Base-by-base conservation (phyloP, 306 rosid species). In the Cucumis melo region DNA sequence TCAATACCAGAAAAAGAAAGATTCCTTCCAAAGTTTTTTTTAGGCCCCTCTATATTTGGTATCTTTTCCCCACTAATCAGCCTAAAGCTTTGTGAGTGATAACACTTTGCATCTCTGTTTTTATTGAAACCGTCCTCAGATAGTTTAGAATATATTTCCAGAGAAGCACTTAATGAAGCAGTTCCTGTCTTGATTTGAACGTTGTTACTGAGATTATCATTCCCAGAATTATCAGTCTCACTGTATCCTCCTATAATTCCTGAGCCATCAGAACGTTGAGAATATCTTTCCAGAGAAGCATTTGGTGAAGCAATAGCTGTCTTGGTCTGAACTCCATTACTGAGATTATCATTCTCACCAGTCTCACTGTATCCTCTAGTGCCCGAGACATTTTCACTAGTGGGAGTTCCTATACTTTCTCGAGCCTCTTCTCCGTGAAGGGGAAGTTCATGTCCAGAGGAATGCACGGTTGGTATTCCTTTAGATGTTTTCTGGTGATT, bases 1-100 rank as follows among this genome's bases (percentile, higher is more conserved):
- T 91, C 95, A 17, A 90, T 73, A 87, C 82, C 87, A 68, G 99
- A 91, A 80, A 87, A 78, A 51, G 99, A 95, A 24, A 90, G 82
- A 66, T 91, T 90, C 81, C 98, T 89, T 82, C 89, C 88, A 36
- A 72, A 60, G 73, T 84, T 81, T 72, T 72, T 85, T 74, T 54
- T 85, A 84, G 79, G 84, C 81, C 2, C 42, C 23, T 83, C 80
- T 74, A 79, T 83, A 75, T 71, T 80, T 70, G 75, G 80, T 82
- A 66, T 65, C 71, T 82, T 85, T 48, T 87, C 89, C 56, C 87
- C 97, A 81, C 78, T 82, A 73, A 81, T 78, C 86, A 81, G 75
- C 78, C 77, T 90, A 62, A 90, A 74, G 91, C 97, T 92, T 85
- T 54, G 86, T 2, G 97, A 90, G 59, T 46, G 17, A 59, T 8